These are phyloP conservation scores for Stephania japonica DNA, from an alignment of 164 flowering plant genomes.

Conservation along the genomic window DNA sequence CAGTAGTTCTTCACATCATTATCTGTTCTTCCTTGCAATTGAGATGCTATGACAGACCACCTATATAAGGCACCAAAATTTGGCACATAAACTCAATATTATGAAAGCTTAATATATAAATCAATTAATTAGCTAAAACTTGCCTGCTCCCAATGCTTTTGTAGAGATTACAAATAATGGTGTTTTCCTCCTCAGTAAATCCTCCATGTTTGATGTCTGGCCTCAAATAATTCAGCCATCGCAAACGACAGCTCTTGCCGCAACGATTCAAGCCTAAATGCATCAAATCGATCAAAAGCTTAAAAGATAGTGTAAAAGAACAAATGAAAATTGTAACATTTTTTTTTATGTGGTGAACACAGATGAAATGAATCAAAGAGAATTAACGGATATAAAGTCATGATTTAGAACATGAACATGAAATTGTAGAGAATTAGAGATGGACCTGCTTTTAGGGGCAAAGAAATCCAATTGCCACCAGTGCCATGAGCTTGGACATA, in stretches of 20 bases:
- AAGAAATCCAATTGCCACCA: conserved; percentile 62
- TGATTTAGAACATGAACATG: too few relatives aligned
- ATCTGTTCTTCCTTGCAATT: conserved; percentile 70
- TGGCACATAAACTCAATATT: not conserved
- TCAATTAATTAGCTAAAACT: conserved; percentile 4
- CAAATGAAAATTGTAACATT: not conserved
- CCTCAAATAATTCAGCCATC: conserved; percentile 78
- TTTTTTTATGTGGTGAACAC: too few relatives aligned
- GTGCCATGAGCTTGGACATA: conserved; percentile 45
- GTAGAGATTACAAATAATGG: conserved; percentile 40
- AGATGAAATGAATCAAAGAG: too few relatives aligned
- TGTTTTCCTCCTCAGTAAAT: conserved; percentile 64
- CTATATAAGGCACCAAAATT: conserved; percentile 18
- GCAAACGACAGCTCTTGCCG: conserved; percentile 73
- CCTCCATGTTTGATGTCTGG: conserved; percentile 73
- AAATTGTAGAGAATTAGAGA: too few relatives aligned
- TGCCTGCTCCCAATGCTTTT: conserved; percentile 58
- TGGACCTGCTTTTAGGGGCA: conserved; percentile 67
- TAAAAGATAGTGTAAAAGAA: too few relatives aligned
- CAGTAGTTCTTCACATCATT: conserved; percentile 79
- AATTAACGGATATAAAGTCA: too few relatives aligned
- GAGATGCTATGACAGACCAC: conserved; percentile 73
- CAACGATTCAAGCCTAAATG: conserved; percentile 70
- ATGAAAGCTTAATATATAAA: not conserved
- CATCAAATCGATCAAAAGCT: too few relatives aligned